Conservation (phyloP, 768 basidiomycete species). For the Krasilnikovozyma curviuscula region DNA sequence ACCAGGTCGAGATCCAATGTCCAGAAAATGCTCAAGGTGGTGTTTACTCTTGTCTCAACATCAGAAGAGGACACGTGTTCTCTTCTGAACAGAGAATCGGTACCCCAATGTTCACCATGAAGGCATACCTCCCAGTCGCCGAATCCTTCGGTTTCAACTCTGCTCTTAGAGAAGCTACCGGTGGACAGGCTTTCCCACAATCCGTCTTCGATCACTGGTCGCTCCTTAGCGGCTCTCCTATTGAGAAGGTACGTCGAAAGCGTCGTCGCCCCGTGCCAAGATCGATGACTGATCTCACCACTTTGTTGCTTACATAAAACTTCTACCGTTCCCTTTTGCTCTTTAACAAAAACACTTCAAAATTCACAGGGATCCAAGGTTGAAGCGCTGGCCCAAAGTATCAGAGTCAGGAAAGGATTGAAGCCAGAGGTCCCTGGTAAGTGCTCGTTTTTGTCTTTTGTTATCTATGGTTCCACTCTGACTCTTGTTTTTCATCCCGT, state of each 20-base stretch:
- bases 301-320: too few species aligned
- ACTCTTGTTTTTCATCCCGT: neutral
- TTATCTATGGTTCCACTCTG: neutral
- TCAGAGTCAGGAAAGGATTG: constrained; percentile 87
- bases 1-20: constrained; percentile 83
- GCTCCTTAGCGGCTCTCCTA: constrained; percentile 35
- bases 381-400: constrained; percentile 57
- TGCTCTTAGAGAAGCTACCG: constrained; percentile 75
- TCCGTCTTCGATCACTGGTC: constrained; percentile 50
- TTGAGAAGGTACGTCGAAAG: too few species aligned
- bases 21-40: constrained; percentile 94
- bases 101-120: constrained; percentile 99
- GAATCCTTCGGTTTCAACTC: constrained; percentile 83
- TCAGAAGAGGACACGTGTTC: constrained; percentile 95
- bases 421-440: constrained; percentile 87
- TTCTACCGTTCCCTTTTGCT: too few species aligned
- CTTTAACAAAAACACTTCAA: too few species aligned
- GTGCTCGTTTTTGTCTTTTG: constrained; percentile 21
- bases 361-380: constrained; percentile 39
- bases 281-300: neutral
- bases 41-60: constrained; percentile 68
- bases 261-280: too few species aligned
- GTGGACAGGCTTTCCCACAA: constrained; percentile 97
- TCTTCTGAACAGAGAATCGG: constrained; percentile 89
- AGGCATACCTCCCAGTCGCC: constrained; percentile 38